Evolutionary conservation across 164 flowering plant genomes (phyloP).

Genomic region (Berberis vulgaris): DNA sequence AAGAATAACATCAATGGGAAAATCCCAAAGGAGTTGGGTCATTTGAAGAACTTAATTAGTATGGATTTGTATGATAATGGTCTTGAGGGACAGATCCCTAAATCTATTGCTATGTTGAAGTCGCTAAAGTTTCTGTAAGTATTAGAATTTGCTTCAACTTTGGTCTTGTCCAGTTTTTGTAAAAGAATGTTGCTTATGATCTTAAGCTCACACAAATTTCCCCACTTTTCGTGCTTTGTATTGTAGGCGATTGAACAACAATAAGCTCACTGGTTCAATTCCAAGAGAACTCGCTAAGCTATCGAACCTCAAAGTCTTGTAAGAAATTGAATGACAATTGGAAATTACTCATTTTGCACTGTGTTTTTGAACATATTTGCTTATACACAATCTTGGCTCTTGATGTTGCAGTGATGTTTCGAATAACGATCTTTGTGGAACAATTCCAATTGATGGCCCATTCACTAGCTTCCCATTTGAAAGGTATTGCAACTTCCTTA

Average conservation of each 20-base stretch:
- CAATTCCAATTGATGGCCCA: slow-evolving; percentile 77
- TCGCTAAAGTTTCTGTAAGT: slow-evolving; percentile 72
- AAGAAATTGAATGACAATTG: slow-evolving; percentile 17
- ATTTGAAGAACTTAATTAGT: slow-evolving; percentile 63
- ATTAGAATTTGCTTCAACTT: not conserved
- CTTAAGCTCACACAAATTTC: too few relatives aligned
- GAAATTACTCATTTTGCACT: not conserved
- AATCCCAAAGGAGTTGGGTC: slow-evolving; percentile 73
- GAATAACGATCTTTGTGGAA: slow-evolving; percentile 70
- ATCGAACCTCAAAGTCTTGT: slow-evolving; percentile 70
- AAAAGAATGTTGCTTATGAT: too few relatives aligned
- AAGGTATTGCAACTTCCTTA: slow-evolving; percentile 32
- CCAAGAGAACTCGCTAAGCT: slow-evolving; percentile 71
- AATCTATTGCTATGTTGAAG: slow-evolving; percentile 57
- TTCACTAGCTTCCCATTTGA: slow-evolving; percentile 48
- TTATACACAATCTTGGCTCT: not conserved
- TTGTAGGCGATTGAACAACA: slow-evolving; percentile 66
- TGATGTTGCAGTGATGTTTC: slow-evolving; percentile 69
- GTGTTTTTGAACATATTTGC: not conserved
- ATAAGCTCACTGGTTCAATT: slow-evolving; percentile 68
- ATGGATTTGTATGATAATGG: slow-evolving; percentile 70
- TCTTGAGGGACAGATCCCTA: slow-evolving; percentile 62
- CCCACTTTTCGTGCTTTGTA: slow-evolving; percentile 1
- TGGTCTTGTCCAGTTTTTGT: not conserved
- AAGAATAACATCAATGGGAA: slow-evolving; percentile 51